Conservation (phyloP, 2,329 filamentous ascomycete genomes). For the Aspergillus novoparasiticus region DNA sequence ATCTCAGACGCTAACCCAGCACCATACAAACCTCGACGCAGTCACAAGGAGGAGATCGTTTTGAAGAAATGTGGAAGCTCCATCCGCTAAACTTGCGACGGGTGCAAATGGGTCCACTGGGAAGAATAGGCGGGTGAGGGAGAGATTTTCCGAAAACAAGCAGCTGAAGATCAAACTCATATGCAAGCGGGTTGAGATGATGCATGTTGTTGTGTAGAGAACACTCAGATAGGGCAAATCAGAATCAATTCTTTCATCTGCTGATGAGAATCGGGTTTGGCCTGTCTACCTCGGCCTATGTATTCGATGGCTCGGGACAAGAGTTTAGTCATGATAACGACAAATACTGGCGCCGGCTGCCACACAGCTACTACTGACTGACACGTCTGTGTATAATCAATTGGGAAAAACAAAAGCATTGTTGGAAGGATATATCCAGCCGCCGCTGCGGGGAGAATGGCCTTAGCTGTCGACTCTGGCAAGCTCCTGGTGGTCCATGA, state of each 20-base stretch:
- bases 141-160: not conserved
- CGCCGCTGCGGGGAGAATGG: not conserved
- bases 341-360: not conserved
- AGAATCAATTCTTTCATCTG: not conserved
- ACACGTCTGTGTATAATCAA: not conserved
- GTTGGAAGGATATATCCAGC: not conserved
- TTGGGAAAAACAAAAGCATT: not conserved
- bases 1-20: not conserved
- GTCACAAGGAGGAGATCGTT: not conserved
- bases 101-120: not conserved
- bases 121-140: not conserved
- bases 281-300: not conserved
- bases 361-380: not conserved
- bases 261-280: not conserved
- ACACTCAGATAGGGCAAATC: not conserved
- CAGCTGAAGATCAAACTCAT: not conserved
- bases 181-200: not conserved
- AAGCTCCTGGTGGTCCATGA: not conserved
- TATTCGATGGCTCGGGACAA: not conserved
- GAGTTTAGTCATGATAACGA: not conserved
- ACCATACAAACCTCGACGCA: not conserved
- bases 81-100: not conserved
- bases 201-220: not conserved
- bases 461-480: not conserved
- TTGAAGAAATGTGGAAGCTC: not conserved